Percentiles rank a stretch among this genome's conserved stretches.
phyloP scores from a whole-genome alignment of 2,329 filamentous ascomycete species.

The Nigrospora osmanthi region DNA sequence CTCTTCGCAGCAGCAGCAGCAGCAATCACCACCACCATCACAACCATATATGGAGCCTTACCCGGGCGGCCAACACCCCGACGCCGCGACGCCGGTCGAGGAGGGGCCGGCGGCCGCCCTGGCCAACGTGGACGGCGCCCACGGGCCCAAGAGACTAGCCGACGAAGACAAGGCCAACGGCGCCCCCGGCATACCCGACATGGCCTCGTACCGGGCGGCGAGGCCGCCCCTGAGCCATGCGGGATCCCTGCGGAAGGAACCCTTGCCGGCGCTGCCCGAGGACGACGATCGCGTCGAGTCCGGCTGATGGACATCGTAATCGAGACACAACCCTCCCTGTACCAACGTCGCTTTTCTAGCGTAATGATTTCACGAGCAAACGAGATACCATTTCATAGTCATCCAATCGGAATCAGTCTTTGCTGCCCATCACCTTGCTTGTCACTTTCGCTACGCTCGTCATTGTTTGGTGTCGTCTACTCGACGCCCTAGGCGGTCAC shows the following conservation, averaged over 20 bases:
- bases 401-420: no score
- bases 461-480: no score
- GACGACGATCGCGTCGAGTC: constrained; percentile 15
- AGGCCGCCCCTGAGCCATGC: constrained; percentile 10
- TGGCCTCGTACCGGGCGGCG: constrained; percentile 3
- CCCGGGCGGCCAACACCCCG: neutral
- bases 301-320: no score
- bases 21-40: neutral
- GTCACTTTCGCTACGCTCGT: no score
- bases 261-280: constrained; percentile 33
- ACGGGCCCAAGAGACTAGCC: neutral
- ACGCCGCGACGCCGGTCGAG: neutral
- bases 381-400: no score
- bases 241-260: constrained; percentile 25
- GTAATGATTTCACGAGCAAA: no score
- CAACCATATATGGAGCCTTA: neutral
- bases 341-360: no score
- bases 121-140: constrained; percentile 7
- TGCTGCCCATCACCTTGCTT: no score
- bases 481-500: no score
- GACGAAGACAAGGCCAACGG: neutral
- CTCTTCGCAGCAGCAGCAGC: neutral
- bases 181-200: neutral
- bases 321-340: no score
- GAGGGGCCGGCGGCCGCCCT: constrained; percentile 2